Evolutionary conservation across 208 protist genomes (phyloP).

Genomic region (Acanthamoeba divionensis): DNA sequence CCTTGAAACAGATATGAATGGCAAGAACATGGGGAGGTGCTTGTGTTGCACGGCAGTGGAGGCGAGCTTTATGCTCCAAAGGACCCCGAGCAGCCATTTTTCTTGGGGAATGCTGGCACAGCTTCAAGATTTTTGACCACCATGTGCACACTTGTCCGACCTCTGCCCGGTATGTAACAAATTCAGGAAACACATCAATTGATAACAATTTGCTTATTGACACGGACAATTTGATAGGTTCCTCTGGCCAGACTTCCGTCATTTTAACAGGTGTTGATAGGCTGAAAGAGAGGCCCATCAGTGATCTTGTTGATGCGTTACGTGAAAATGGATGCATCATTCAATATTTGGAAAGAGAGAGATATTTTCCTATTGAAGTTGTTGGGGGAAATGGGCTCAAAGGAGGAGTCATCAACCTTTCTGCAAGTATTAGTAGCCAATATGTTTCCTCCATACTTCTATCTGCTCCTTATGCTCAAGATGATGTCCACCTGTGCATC

Average conservation of each 20-base stretch:
- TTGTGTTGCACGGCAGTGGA: conserved; percentile 59
- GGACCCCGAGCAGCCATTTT: conserved; percentile 62
- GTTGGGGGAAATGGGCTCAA: conserved; percentile 57
- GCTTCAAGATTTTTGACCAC: conserved; percentile 80
- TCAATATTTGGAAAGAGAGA: conserved; percentile 64
- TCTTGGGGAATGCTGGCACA: conserved; percentile 81
- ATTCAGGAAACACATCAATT: background rate
- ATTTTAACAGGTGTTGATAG: conserved; percentile 70
- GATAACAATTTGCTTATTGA: background rate
- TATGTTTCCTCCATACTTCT: conserved; percentile 80
- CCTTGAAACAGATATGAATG: too few species aligned
- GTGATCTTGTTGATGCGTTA: conserved; percentile 72
- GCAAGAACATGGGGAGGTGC: conserved; percentile 35
- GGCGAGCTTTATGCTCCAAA: conserved; percentile 49
- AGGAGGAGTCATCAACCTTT: conserved; percentile 75
- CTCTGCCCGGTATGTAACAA: background rate
- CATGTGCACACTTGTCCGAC: conserved; percentile 53
- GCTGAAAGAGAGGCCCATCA: conserved; percentile 79
- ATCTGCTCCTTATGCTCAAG: conserved; percentile 75
- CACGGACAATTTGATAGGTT: background rate
- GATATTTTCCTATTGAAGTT: conserved; percentile 56
- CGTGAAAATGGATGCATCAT: conserved; percentile 62
- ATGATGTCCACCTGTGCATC: conserved; percentile 60
- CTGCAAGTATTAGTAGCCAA: conserved; percentile 72
- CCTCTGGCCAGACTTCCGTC: background rate